These are phyloP conservation scores for Kwoniella bestiolae DNA, from an alignment of 768 basidiomycete species.

Conservation along the genomic window DNA sequence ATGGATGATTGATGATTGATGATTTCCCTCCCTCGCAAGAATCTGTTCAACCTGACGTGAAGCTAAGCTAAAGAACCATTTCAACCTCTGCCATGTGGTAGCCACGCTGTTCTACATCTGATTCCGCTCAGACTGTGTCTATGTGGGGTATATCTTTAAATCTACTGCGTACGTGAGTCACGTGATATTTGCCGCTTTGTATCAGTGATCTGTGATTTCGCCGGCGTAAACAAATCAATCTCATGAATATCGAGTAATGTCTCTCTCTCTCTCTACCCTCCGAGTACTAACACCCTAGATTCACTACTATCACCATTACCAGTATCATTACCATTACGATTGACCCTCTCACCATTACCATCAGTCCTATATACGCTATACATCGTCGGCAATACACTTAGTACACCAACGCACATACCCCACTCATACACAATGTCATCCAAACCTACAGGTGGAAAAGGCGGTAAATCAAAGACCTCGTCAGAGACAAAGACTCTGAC, in stretches of 20 bases:
- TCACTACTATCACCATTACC: neutral
- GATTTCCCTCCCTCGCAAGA: no score
- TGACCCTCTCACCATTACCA: no score
- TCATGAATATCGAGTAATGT: neutral
- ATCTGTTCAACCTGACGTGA: neutral
- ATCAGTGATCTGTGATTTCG: neutral
- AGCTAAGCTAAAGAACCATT: neutral
- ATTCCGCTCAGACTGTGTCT: no score
- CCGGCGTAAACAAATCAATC: conserved; percentile 14
- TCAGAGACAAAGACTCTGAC: conserved; percentile 57
- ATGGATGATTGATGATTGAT: no score
- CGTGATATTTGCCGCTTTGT: conserved; percentile 7
- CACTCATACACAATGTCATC: conserved; percentile 41
- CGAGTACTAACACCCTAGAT: neutral
- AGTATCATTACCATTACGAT: neutral
- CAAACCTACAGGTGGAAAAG: conserved; percentile 55
- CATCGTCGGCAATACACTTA: neutral
- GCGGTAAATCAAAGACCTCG: conserved; percentile 58
- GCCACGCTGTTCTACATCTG: no score
- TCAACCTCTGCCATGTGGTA: neutral
- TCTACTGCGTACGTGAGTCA: neutral
- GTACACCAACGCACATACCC: neutral
- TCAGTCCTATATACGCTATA: neutral
- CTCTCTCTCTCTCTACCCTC: neutral
- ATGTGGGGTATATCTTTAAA: no score